Base-by-base conservation (phyloP, 495 filamentous ascomycete species). In the Talaromyces wortmannii region DNA sequence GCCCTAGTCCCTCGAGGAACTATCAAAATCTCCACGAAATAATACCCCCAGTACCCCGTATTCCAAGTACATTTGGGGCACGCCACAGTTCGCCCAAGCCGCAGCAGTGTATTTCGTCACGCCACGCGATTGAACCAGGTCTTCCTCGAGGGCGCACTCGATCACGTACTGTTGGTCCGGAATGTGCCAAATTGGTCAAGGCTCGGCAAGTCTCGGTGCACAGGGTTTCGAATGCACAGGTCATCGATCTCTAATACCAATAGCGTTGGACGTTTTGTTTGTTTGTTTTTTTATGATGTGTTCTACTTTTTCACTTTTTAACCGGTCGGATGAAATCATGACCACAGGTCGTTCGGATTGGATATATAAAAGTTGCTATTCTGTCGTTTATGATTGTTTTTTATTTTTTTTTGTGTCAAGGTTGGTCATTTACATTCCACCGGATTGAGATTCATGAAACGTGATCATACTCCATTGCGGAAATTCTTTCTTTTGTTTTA, bases 161-260 rank as follows among this genome's bases (percentile, higher is more conserved):
- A 33, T 69, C 59, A 46, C 67, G 69, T 13, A 70, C 59, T 50
- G 55, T 70, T 16, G 65, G 65, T n/a, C 59, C 56, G 17, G 56
- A 52, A 17, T 60, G 60, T 31, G 52, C 59, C 30, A 64, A 52
- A 55, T 57, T 67, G 48, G 57, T 62, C 15, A 66, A 65, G 33
- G 44, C 59, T 12, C 57, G 53, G 45, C 58, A 58, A 30, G 40
- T 42, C n/a, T 32, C 50, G 2, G 32, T 52, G 43, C 42, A 40
- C 40, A 31, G 29, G 16, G 12, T 8, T 31, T 23, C 15, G 46
- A 12, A 5, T 48, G 15, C 7, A 29, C 46, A 40, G 8, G 36
- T 40, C 13, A 13, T 40, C 13, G 13, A 40, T 13, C 8, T 40
- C 36, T 40, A 13, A 40, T 40, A 5, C 8, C 2, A 10, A 40